Conservation (phyloP, 2,329 filamentous ascomycete genomes). For the Aspergillus thermomutatus region DNA sequence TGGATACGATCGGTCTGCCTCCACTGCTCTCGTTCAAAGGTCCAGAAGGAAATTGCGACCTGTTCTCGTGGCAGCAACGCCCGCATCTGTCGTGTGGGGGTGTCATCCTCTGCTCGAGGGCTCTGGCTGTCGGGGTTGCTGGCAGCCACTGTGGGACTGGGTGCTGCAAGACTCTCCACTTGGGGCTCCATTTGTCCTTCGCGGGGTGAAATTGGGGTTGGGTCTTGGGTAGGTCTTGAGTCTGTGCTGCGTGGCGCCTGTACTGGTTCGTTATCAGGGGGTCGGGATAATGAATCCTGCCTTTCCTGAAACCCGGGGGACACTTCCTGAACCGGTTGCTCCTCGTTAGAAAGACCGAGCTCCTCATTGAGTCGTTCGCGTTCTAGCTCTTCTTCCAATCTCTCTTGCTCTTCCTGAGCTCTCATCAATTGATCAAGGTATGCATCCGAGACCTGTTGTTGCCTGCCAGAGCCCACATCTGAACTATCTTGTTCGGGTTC, state of each 20-base stretch:
- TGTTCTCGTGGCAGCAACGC: not conserved
- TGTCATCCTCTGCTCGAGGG: not conserved
- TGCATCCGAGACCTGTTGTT: not conserved
- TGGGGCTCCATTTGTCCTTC: too few relatives aligned
- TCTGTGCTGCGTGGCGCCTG: too few relatives aligned
- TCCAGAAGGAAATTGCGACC: slow-evolving; percentile 9
- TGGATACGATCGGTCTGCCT: slow-evolving; percentile 8
- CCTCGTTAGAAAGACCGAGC: slow-evolving; percentile 3
- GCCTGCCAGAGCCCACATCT: too few relatives aligned
- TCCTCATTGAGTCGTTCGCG: slow-evolving; percentile 7
- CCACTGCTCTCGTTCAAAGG: slow-evolving; percentile 12
- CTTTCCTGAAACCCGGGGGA: not conserved
- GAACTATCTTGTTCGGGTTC: too few relatives aligned
- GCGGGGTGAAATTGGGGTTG: too few relatives aligned
- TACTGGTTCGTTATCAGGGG: too few relatives aligned
- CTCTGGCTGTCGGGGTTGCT: too few relatives aligned
- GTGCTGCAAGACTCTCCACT: too few relatives aligned
- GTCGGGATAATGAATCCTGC: too few relatives aligned
- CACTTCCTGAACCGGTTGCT: slow-evolving; percentile 1
- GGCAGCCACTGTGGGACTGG: too few relatives aligned
- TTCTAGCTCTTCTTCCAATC: slow-evolving; percentile 5
- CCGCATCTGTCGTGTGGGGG: not conserved
- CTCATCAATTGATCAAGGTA: slow-evolving; percentile 7
- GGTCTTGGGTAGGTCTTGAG: too few relatives aligned
- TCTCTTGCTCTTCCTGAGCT: slow-evolving; percentile 9